Evolutionary conservation across 306 rosid species (phyloP).

Genomic region (Cajanus cajan): DNA sequence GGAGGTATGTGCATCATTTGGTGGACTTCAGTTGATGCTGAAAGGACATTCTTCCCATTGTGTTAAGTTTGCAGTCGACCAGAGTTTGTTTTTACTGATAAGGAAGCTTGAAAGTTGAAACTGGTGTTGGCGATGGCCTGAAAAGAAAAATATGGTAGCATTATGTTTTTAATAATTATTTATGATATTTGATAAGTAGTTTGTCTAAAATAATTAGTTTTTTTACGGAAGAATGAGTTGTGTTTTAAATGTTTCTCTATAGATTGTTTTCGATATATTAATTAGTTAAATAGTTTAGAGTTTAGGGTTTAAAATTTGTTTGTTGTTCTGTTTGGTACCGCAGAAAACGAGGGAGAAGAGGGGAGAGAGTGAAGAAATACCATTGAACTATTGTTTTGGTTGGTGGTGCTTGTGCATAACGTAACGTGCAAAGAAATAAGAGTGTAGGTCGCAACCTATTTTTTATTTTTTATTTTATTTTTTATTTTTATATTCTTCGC

Average conservation of each 20-base stretch:
- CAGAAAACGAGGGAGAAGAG: too few species aligned
- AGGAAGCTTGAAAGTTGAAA: slow-evolving; percentile 53
- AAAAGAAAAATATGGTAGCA: neutral
- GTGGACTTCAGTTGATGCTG: slow-evolving; percentile 87
- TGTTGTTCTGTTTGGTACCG: too few species aligned
- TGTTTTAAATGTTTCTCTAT: neutral
- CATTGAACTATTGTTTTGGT: too few species aligned
- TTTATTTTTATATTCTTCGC: too few species aligned
- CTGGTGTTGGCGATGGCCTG: neutral
- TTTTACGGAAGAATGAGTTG: neutral
- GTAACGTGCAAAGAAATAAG: too few species aligned
- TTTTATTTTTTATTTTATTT: too few species aligned
- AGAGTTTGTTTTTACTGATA: slow-evolving; percentile 68
- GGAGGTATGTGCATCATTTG: slow-evolving; percentile 78
- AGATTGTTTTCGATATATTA: neutral
- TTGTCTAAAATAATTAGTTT: neutral
- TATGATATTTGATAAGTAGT: neutral
- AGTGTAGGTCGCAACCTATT: too few species aligned
- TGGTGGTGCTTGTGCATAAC: too few species aligned
- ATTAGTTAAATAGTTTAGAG: neutral
- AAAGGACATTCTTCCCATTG: slow-evolving; percentile 65
- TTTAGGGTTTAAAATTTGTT: neutral
- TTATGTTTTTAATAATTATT: neutral
- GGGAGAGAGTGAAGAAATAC: too few species aligned
- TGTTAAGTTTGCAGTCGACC: slow-evolving; percentile 55